A percentile compares a stretch with the other conserved stretches of the same genome.
These are phyloP conservation scores for Lycium barbarum DNA, from an alignment of 257 asterid species.

Conservation along the genomic window DNA sequence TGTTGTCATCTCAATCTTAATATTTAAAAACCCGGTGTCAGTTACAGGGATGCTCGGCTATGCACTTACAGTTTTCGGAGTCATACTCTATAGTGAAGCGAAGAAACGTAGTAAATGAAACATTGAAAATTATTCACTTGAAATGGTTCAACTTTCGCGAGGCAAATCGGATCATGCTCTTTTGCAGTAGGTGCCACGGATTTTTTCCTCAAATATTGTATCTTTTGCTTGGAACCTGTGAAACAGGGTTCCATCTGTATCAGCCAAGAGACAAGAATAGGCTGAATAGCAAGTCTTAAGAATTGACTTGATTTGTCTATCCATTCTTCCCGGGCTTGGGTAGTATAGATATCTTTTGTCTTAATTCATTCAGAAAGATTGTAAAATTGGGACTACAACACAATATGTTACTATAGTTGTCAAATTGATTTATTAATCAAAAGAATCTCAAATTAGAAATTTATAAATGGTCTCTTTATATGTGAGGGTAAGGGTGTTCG, in stretches of 20 bases:
- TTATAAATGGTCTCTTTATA: not conserved
- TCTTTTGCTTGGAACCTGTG: slow-evolving; percentile 43
- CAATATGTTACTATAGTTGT: slow-evolving; percentile 41
- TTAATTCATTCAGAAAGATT: slow-evolving; percentile 35
- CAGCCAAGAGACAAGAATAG: slow-evolving; percentile 46
- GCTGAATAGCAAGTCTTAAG: slow-evolving; percentile 42
- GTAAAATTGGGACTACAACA: slow-evolving; percentile 39
- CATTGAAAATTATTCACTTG: slow-evolving; percentile 25
- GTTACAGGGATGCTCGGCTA: slow-evolving; percentile 71
- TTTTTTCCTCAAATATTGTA: slow-evolving; percentile 39
- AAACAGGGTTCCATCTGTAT: slow-evolving; percentile 40
- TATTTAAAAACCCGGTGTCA: slow-evolving; percentile 66
- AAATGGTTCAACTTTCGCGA: slow-evolving; percentile 39
- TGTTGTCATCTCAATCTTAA: slow-evolving; percentile 66
- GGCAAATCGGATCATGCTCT: slow-evolving; percentile 27
- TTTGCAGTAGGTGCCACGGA: slow-evolving; percentile 37
- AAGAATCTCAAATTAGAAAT: slow-evolving; percentile 29
- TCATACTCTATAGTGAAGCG: slow-evolving; percentile 68
- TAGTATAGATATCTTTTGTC: slow-evolving; percentile 32
- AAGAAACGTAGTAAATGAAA: slow-evolving; percentile 54
- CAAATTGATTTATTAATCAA: slow-evolving; percentile 37
- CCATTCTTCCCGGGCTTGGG: slow-evolving; percentile 33
- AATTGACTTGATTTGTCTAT: slow-evolving; percentile 44
- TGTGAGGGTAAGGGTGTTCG: no score
- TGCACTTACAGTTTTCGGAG: slow-evolving; percentile 61